Conservation (phyloP, 495 filamentous ascomycete genomes). For the Aspergillus wentii region DNA sequence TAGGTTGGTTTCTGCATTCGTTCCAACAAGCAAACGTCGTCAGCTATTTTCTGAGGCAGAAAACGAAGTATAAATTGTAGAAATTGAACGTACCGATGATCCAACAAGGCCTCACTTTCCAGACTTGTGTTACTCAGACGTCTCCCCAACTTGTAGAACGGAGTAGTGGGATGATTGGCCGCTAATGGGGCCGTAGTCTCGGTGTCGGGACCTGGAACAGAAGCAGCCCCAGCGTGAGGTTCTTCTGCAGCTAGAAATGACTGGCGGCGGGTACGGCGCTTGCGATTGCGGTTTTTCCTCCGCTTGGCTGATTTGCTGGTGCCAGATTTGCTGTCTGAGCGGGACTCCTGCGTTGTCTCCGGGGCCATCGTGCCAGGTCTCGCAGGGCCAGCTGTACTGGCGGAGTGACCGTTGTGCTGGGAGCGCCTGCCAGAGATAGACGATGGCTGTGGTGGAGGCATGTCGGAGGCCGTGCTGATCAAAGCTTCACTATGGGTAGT, state of each 20-base stretch:
- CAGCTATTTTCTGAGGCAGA: conserved; percentile 1
- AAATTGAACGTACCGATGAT: conserved; percentile 58
- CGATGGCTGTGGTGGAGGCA: conserved; percentile 10
- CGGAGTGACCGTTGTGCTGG: conserved; percentile 5
- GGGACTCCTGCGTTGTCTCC: conserved; percentile 17
- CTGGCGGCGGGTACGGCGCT: conserved; percentile 35
- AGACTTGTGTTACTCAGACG: conserved; percentile 76
- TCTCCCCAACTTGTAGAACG: conserved; percentile 55
- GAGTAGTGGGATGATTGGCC: conserved; percentile 21
- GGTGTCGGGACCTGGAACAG: conserved; percentile 14
- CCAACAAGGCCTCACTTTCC: conserved; percentile 73
- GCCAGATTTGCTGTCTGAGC: conserved; percentile 15
- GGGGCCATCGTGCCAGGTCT: conserved; percentile 8
- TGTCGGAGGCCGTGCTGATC: too few relatives aligned
- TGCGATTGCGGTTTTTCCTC: conserved; percentile 36
- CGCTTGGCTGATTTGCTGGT: conserved; percentile 29
- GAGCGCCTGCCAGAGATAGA: conserved; percentile 3
- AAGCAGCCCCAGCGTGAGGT: conserved; percentile 12
- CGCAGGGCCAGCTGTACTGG: conserved; percentile 1
- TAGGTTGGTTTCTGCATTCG: conserved; percentile 57
- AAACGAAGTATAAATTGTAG: not conserved
- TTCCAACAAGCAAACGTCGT: conserved; percentile 4
- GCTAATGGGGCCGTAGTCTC: conserved; percentile 19
- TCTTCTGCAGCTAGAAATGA: conserved; percentile 32
- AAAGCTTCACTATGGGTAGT: too few relatives aligned